Conservation (phyloP, 768 basidiomycete genomes). For the Termitomyces heimii region DNA sequence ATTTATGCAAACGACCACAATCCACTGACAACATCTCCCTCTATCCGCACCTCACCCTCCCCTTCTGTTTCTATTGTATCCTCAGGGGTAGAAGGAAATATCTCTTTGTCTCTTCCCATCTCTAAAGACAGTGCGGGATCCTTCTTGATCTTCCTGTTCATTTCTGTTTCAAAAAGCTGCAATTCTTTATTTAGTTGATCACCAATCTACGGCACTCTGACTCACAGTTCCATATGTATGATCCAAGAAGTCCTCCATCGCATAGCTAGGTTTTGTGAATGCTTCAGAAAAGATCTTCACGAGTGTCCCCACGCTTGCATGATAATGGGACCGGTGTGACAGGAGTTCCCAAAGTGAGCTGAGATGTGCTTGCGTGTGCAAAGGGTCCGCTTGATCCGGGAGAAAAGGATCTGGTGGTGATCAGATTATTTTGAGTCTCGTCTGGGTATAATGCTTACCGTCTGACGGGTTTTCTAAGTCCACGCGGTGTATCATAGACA, state of each 20-base stretch:
- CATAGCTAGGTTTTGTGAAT: conserved; percentile 90
- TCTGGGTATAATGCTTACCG: conserved; percentile 20
- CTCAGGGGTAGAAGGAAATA: background rate
- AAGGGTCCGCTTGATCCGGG: conserved; percentile 60
- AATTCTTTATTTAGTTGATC: background rate
- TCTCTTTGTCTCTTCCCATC: conserved; percentile 18
- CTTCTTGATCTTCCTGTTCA: conserved; percentile 71
- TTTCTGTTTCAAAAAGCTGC: conserved; percentile 85
- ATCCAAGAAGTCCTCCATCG: conserved; percentile 94
- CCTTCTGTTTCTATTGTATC: background rate
- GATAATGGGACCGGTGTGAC: conserved; percentile 77
- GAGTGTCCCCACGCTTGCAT: conserved; percentile 80
- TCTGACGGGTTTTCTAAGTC: conserved; percentile 28
- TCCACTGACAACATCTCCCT: conserved; percentile 5
- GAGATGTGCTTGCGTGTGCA: conserved; percentile 71
- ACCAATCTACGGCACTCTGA: background rate
- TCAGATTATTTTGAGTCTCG: background rate
- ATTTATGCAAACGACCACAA: conserved; percentile 7
- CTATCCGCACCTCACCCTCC: background rate
- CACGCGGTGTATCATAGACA: conserved; percentile 85
- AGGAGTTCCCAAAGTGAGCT: conserved; percentile 93
- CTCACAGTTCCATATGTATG: conserved; percentile 84
- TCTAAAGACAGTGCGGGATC: conserved; percentile 59
- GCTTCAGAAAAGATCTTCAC: conserved; percentile 83
- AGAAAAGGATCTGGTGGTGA: conserved; percentile 59